Base-by-base conservation (phyloP, 2,329 filamentous ascomycete species). In the Trichoderma citrinoviride region DNA sequence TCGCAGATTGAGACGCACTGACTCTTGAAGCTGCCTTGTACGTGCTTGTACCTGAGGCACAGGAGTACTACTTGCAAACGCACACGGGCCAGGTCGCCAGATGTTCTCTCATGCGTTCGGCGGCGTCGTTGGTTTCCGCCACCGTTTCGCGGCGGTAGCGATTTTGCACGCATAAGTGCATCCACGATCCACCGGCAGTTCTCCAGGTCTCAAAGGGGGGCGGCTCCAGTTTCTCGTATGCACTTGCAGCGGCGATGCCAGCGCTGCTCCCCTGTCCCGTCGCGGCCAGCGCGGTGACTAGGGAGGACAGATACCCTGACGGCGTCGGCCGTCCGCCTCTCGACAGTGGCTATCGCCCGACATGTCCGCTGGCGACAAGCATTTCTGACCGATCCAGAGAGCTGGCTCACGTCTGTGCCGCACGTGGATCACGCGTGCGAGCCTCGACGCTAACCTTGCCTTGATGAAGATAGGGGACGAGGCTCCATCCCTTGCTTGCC, bases 351-450 rank as follows among this genome's bases (percentile, higher is more conserved):
- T 47, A 43, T 57, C 49, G 49, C 29, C 58, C 61, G 53, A 64
- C 53, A 61, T 65, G 43, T 56, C 62, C 46, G 53, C 52, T 61
- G n/a, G 25, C 44, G 50, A 44, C 47, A 50, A 61, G 56, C 63
- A 54, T 53, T 29, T 61, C 40, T 37, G 54, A 50, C 54, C 54
- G 65, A 64, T 66, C 65, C 65, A 66, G 55, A 61, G 17, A 56
- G 47, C 61, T 41, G 52, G 56, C 53, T 66, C 65, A 64, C 53
- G 53, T 54, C 40, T 41, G 37, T 62, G 61, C 57, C 63, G 64
- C 61, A 64, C 61, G 65, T 64, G 65, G 61, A 66, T 65, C 61
- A 56, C 55, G 52, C 47, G 61, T 64, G 65, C 61, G 49, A 50
- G 49, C 56, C 55, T 49, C 40, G 23, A 40, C 65, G 50, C 64